Percentiles rank a stretch among this genome's conserved stretches.
Evolutionary conservation across 257 asterid species (phyloP).

Genomic region (Plectranthus barbatus): DNA sequence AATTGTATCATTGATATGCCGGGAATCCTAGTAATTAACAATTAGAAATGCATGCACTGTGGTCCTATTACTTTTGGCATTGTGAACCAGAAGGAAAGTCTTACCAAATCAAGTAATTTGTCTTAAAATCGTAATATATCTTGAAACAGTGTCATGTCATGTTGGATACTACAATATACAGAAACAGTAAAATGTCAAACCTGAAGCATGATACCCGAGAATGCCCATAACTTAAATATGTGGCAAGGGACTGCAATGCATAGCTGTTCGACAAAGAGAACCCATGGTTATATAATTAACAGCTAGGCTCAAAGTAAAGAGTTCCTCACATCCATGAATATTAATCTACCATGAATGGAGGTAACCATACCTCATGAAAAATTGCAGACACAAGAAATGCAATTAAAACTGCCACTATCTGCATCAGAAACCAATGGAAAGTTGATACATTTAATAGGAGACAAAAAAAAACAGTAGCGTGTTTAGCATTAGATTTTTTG

Average conservation of each 20-base stretch:
- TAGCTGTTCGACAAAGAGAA: slow-evolving; percentile 45
- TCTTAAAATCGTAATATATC: background rate
- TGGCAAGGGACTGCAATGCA: slow-evolving; percentile 97
- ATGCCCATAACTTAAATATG: slow-evolving; percentile 95
- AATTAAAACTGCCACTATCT: slow-evolving; percentile 75
- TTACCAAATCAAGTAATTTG: background rate
- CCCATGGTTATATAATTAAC: background rate
- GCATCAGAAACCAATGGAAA: slow-evolving; percentile 24
- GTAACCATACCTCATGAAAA: slow-evolving; percentile 78
- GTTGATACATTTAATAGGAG: background rate
- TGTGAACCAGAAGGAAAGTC: background rate
- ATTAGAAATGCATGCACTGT: background rate
- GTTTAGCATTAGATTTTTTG: background rate
- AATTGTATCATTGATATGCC: background rate
- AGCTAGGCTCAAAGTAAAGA: background rate
- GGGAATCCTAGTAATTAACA: background rate
- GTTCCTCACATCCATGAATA: slow-evolving; percentile 10
- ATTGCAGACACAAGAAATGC: slow-evolving; percentile 83
- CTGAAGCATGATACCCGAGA: slow-evolving; percentile 91
- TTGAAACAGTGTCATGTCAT: background rate
- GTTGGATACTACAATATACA: background rate
- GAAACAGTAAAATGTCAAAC: slow-evolving; percentile 23
- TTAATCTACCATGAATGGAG: background rate
- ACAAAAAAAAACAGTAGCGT: slow-evolving; percentile 4
- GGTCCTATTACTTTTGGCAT: background rate